Percentiles rank a stretch among this genome's conserved stretches.
Conservation (phyloP, 2,329 filamentous ascomycete species). For the Phyllosticta paracitricarpa region DNA sequence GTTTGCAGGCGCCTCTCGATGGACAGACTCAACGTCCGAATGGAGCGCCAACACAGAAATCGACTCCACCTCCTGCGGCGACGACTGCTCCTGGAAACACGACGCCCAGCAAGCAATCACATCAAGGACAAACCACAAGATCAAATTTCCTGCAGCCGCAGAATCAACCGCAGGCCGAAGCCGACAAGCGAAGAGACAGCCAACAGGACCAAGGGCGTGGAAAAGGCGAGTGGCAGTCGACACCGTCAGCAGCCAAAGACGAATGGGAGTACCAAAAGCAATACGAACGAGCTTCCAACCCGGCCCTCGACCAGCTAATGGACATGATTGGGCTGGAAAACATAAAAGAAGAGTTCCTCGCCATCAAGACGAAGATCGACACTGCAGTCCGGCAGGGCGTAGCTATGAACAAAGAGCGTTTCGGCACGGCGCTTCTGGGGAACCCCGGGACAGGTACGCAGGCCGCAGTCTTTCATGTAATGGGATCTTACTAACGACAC, state of each 20-base stretch:
- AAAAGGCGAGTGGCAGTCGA: neutral
- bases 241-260: conserved; percentile 26
- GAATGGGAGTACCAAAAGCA: conserved; percentile 57
- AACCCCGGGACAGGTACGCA: conserved; percentile 62
- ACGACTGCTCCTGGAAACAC: neutral
- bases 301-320: conserved; percentile 55
- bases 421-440: conserved; percentile 54
- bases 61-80: neutral
- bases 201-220: neutral
- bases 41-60: neutral
- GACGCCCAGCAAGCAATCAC: neutral
- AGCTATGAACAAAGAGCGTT: conserved; percentile 48
- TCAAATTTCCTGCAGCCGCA: too few species aligned
- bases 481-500: neutral
- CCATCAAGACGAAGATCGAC: conserved; percentile 55
- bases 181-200: neutral
- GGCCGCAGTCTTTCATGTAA: neutral
- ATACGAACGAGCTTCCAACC: conserved; percentile 40
- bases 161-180: neutral
- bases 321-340: conserved; percentile 59
- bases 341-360: conserved; percentile 55
- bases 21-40: neutral
- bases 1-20: neutral
- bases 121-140: too few species aligned
- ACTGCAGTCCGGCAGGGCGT: conserved; percentile 47